These are phyloP conservation scores for Besnoitia besnoiti DNA, from an alignment of 169 alveolate genomes.

Conservation along the genomic window DNA sequence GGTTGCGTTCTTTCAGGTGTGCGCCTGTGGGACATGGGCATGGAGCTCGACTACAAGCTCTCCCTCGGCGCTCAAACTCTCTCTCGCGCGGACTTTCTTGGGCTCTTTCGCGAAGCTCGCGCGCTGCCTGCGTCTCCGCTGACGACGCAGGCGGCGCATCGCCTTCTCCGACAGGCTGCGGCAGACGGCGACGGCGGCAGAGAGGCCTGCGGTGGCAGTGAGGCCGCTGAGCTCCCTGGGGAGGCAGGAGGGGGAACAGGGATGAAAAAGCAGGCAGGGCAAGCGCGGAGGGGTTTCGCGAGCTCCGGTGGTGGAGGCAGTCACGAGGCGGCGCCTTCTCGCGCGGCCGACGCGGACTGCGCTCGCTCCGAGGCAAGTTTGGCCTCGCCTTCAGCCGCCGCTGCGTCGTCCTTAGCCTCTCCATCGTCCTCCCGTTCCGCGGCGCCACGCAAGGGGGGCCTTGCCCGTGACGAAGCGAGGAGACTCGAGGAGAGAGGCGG, in stretches of 20 bases:
- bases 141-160: neutral
- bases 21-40: slow-evolving; percentile 51
- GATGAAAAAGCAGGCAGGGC: neutral
- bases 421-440: too few species aligned
- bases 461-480: neutral
- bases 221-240: too few species aligned
- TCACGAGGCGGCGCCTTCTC: too few species aligned
- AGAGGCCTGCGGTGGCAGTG: too few species aligned
- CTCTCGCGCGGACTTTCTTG: slow-evolving; percentile 51
- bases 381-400: too few species aligned
- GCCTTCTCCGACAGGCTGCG: neutral
- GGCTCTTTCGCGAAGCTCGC: slow-evolving; percentile 39
- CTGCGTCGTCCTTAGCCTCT: too few species aligned
- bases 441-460: neutral
- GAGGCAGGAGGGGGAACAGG: neutral
- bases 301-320: neutral
- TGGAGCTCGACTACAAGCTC: slow-evolving; percentile 48
- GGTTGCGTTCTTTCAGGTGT: neutral
- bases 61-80: slow-evolving; percentile 44
- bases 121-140: neutral
- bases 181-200: neutral
- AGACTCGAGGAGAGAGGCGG: neutral
- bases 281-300: neutral
- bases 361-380: too few species aligned
- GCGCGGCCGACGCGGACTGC: too few species aligned